phyloP scores from a whole-genome alignment of 805 yeast species.

The Yarrowia sp. region DNA sequence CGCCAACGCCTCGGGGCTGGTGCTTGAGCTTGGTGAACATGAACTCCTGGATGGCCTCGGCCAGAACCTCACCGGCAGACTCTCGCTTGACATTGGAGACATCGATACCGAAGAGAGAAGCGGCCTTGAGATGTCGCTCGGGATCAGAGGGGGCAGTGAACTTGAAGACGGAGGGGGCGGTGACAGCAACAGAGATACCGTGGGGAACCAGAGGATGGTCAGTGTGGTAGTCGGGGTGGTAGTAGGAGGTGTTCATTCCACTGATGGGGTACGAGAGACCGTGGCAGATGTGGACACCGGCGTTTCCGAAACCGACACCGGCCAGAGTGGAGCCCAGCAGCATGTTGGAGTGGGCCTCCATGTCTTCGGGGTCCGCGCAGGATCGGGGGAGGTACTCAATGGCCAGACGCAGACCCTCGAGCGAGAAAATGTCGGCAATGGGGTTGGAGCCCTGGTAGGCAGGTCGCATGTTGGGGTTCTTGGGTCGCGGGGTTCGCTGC shows the following conservation, averaged over 20 bases:
- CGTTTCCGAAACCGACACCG: constrained; percentile 57
- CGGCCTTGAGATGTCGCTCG: constrained; percentile 51
- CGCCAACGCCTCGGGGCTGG: constrained; percentile 52
- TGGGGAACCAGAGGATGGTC: constrained; percentile 55
- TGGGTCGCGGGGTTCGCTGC: constrained; percentile 52
- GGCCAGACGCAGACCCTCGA: constrained; percentile 54
- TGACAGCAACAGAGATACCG: constrained; percentile 56
- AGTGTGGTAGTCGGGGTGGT: constrained; percentile 51
- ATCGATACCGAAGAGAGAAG: constrained; percentile 51
- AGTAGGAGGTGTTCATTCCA: constrained; percentile 51
- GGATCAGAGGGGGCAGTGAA: constrained; percentile 53
- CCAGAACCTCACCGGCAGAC: constrained; percentile 52
- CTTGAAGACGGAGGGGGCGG: constrained; percentile 55
- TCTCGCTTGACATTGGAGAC: constrained; percentile 49
- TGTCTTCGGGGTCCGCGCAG: constrained; percentile 53
- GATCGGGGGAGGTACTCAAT: constrained; percentile 54
- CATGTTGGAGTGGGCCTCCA: constrained; percentile 55
- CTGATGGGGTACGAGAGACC: constrained; percentile 54
- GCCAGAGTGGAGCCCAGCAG: constrained; percentile 56
- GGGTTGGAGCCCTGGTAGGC: constrained; percentile 57
- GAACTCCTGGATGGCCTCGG: constrained; percentile 51
- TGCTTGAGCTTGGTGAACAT: constrained; percentile 47
- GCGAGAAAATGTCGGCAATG: constrained; percentile 55
- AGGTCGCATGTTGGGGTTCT: constrained; percentile 51
- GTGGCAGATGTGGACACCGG: constrained; percentile 55